Evolutionary conservation across 192 early-diverging fungal species (phyloP).

Genomic region (Gamsiella multidivaricata): DNA sequence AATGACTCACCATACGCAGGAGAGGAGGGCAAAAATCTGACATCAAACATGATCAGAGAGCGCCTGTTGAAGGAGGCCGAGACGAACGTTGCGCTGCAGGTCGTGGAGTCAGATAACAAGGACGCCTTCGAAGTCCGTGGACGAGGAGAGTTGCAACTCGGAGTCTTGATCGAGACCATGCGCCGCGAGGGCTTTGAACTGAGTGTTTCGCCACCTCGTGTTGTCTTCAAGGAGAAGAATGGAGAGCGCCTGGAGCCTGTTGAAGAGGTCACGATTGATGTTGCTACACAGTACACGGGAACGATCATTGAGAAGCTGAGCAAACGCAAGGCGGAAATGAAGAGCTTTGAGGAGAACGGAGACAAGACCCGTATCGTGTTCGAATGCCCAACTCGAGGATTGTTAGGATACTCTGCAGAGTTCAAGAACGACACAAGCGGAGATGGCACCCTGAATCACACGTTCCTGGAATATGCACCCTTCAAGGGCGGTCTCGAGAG

Average conservation of each 20-base stretch:
- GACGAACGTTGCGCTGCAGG: constrained; percentile 84
- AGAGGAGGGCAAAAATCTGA: constrained; percentile 79
- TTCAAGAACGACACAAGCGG: constrained; percentile 92
- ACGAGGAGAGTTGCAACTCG: constrained; percentile 90
- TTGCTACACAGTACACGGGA: constrained; percentile 77
- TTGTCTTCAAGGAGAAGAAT: constrained; percentile 76
- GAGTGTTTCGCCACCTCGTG: constrained; percentile 83
- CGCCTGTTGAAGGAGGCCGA: constrained; percentile 81
- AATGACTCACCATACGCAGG: constrained; percentile 90
- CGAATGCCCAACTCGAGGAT: constrained; percentile 83
- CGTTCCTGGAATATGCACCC: constrained; percentile 77
- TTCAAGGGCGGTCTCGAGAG: constrained; percentile 79
- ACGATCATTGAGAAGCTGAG: constrained; percentile 88
- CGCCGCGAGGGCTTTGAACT: constrained; percentile 90
- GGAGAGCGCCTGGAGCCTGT: constrained; percentile 76
- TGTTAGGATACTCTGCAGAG: constrained; percentile 86
- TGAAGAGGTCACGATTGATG: constrained; percentile 87
- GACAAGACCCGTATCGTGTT: constrained; percentile 83
- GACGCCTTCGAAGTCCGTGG: constrained; percentile 85
- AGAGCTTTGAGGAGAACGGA: constrained; percentile 74
- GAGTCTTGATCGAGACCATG: constrained; percentile 91
- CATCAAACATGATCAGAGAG: constrained; percentile 82
- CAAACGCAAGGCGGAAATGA: constrained; percentile 84
- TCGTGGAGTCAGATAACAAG: constrained; percentile 74
- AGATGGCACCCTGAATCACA: constrained; percentile 83